Evolutionary conservation across 768 basidiomycete genomes (phyloP).

Genomic region (Amanita muscaria): DNA sequence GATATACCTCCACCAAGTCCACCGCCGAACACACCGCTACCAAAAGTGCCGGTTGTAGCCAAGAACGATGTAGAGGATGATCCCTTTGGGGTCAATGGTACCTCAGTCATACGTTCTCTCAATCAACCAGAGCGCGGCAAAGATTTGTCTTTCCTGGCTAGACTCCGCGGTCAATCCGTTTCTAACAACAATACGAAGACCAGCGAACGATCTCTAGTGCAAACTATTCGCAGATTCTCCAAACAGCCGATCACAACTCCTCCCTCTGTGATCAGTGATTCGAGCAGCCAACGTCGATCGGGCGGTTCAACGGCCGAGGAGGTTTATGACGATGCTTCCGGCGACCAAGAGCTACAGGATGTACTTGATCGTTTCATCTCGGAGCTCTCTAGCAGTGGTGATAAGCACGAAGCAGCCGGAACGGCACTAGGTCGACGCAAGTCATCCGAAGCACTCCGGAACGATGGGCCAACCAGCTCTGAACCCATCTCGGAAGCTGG

Average conservation of each 20-base stretch:
- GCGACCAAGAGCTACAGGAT: conserved; percentile 24
- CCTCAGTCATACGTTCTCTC: conserved; percentile 5
- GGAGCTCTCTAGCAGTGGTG: not conserved
- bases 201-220: conserved; percentile 2
- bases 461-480: not conserved
- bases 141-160: conserved; percentile 30
- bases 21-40: conserved; percentile 37
- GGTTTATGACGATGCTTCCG: conserved; percentile 13
- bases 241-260: conserved; percentile 12
- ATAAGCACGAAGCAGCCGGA: conserved; percentile 5
- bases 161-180: conserved; percentile 1
- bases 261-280: not conserved
- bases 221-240: conserved; percentile 8
- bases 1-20: conserved; percentile 45
- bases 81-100: conserved; percentile 4
- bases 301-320: conserved; percentile 16
- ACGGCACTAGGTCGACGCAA: conserved; percentile 6
- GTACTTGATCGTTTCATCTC: conserved; percentile 29
- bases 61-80: not conserved
- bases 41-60: conserved; percentile 21
- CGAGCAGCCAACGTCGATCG: conserved; percentile 14
- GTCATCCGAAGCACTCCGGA: conserved; percentile 5
- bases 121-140: conserved; percentile 25
- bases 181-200: not conserved
- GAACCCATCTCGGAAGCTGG: conserved; percentile 12